Evolutionary conservation across 352 stramenopile species (phyloP).

Genomic region (Lagenidium giganteum): DNA sequence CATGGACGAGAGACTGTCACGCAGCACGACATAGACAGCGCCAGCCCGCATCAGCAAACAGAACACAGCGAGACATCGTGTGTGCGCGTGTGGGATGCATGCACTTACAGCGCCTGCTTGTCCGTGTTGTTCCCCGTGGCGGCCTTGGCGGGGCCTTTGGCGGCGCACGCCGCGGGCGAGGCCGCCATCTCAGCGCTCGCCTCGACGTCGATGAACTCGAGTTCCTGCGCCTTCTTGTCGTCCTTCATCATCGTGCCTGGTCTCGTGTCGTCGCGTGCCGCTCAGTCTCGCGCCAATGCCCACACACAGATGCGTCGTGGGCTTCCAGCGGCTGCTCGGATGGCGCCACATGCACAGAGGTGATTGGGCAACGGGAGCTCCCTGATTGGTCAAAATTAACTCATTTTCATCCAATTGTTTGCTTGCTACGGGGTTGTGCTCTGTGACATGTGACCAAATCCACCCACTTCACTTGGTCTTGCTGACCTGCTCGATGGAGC

Average conservation of each 20-base stretch:
- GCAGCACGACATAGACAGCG: neutral
- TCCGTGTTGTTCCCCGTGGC: conserved; percentile 27
- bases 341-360: no score
- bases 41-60: neutral
- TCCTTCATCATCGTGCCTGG: conserved; percentile 39
- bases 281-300: no score
- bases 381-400: conserved; percentile 5
- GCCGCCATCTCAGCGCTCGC: conserved; percentile 6
- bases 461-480: conserved; percentile 81
- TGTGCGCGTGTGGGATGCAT: neutral
- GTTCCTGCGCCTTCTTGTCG: conserved; percentile 57
- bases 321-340: no score
- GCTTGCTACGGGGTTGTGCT: no score
- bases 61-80: neutral
- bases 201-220: conserved; percentile 81
- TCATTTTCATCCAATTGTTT: conserved; percentile 9
- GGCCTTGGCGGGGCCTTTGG: conserved; percentile 10
- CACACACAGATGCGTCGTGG: no score
- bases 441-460: no score
- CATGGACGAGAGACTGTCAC: conserved; percentile 57
- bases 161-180: conserved; percentile 4
- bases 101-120: conserved; percentile 54
- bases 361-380: no score
- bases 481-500: conserved; percentile 78
- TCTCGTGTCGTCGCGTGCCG: no score